Conservation (phyloP, 1,139 yeast genomes). For the Pichia sorboxylosa region DNA sequence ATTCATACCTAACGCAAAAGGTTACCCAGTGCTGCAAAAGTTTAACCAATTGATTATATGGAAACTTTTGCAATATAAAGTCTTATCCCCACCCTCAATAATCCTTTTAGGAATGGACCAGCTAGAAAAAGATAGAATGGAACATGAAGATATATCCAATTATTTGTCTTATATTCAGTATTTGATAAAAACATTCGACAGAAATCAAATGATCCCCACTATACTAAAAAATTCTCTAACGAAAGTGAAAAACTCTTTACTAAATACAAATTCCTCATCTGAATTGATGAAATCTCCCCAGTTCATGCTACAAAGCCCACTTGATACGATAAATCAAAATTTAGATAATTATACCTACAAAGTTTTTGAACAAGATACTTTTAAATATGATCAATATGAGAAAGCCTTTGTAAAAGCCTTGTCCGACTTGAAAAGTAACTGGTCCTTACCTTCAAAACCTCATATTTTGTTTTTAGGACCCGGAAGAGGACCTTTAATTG, state of each 20-base stretch:
- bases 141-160: conserved; percentile 20
- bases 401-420: conserved; percentile 55
- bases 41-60: conserved; percentile 37
- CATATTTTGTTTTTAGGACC: conserved; percentile 67
- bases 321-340: conserved; percentile 56
- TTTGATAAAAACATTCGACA: conserved; percentile 12
- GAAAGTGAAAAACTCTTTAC: background rate
- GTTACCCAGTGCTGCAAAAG: conserved; percentile 51
- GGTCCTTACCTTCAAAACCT: conserved; percentile 1
- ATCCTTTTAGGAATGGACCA: conserved; percentile 37
- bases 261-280: background rate
- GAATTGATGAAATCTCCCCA: conserved; percentile 1
- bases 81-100: conserved; percentile 22
- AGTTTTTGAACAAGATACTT: conserved; percentile 56
- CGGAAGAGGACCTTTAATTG: conserved; percentile 74
- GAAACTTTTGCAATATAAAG: conserved; percentile 24
- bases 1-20: conserved; percentile 45
- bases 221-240: background rate
- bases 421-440: conserved; percentile 22
- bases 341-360: conserved; percentile 50
- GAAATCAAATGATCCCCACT: conserved; percentile 6
- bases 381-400: conserved; percentile 58
- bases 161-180: conserved; percentile 36
- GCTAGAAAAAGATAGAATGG: background rate
- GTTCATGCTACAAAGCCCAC: conserved; percentile 33